phyloP scores from a whole-genome alignment of 305 asterid species.

The Solanum hybrid region DNA sequence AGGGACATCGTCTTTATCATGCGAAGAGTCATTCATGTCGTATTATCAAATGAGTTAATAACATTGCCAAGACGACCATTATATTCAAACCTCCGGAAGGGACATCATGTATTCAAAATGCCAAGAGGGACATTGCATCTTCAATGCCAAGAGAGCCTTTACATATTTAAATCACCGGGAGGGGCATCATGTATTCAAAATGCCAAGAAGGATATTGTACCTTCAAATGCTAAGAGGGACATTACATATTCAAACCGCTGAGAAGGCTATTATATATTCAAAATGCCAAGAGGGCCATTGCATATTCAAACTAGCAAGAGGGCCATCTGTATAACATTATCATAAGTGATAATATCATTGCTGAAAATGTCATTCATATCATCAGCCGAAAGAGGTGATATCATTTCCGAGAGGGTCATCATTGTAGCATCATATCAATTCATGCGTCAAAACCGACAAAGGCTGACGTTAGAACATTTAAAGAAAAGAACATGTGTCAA shows the following conservation, averaged over 20 bases:
- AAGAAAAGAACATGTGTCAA: too few species aligned
- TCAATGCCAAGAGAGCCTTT: not conserved
- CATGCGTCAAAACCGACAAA: too few species aligned
- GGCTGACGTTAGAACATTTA: too few species aligned
- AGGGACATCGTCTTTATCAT: too few species aligned
- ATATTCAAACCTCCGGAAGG: not conserved
- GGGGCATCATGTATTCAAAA: not conserved
- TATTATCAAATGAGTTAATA: too few species aligned
- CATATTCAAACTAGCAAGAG: not conserved
- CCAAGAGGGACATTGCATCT: not conserved
- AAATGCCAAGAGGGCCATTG: not conserved
- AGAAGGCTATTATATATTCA: not conserved
- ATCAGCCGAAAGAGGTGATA: too few species aligned
- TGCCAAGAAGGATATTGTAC: not conserved
- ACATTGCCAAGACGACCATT: not conserved
- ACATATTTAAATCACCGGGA: not conserved
- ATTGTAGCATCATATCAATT: too few species aligned
- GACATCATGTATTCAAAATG: not conserved
- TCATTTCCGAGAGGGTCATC: too few species aligned
- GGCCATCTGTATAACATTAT: not conserved
- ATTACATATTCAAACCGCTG: not conserved
- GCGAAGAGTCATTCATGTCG: too few species aligned
- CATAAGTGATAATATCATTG: not conserved
- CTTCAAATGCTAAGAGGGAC: not conserved
- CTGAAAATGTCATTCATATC: too few species aligned